A percentile compares a stretch with the other conserved stretches of the same genome.
phyloP scores from a whole-genome alignment of 1,284 basidiomycete genomes.

The Tilletia setariae region DNA sequence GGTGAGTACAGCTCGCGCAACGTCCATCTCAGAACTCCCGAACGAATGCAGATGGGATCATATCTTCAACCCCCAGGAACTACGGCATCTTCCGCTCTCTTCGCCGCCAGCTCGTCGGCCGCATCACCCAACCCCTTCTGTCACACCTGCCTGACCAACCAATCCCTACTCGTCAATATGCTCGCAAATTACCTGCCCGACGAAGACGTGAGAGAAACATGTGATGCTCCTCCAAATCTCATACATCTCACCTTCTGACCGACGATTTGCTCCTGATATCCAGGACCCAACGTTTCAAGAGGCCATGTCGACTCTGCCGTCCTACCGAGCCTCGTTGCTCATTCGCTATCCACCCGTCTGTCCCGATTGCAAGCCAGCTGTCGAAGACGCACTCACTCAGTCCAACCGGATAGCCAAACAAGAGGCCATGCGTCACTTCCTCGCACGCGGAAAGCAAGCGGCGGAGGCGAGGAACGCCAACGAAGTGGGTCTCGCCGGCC shows the following conservation, averaged over 20 bases:
- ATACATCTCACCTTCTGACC: not conserved
- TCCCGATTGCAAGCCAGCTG: constrained; percentile 27
- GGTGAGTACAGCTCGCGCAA: not conserved
- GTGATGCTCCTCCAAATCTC: not conserved
- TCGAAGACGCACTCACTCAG: constrained; percentile 26
- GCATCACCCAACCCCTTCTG: constrained; percentile 28
- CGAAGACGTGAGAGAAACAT: constrained; percentile 18
- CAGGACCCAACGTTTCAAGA: constrained; percentile 27
- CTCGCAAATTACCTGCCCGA: constrained; percentile 40
- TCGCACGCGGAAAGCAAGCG: not conserved
- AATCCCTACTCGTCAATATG: constrained; percentile 41
- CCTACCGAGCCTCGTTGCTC: constrained; percentile 35
- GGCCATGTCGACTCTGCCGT: constrained; percentile 25
- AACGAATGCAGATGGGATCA: too few species aligned
- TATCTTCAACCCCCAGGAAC: too few species aligned
- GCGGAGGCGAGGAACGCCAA: too few species aligned
- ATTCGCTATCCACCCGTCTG: constrained; percentile 40
- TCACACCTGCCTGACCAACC: constrained; percentile 46
- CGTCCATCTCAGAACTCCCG: too few species aligned
- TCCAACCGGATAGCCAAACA: constrained; percentile 20
- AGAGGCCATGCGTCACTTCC: constrained; percentile 11
- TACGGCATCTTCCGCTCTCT: not conserved
- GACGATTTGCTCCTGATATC: not conserved
- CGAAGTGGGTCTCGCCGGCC: not conserved
- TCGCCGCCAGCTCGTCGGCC: not conserved